Evolutionary conservation across 2,329 filamentous ascomycete species (phyloP), one percentile per base, ranked within the genome.

Genomic region (Cladosporium sp.): DNA sequence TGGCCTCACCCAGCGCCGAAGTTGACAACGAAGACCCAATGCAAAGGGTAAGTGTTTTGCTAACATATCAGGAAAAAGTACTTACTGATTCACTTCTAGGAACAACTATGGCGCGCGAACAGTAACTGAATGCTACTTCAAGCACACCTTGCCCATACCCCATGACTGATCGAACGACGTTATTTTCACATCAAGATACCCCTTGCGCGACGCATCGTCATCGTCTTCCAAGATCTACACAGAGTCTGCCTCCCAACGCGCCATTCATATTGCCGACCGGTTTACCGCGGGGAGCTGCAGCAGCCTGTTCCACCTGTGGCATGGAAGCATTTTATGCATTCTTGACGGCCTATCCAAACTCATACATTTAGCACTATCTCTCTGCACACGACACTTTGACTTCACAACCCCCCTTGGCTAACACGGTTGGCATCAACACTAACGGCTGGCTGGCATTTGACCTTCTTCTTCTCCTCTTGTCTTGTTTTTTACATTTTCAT

Each of bases 1-100:
- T 85, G 64, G 87, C 88, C 62, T 91, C 88, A 76, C 89, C 90
- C 29, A 82, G 84, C 33, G 79, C 89, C 62, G 79, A 89, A 61
- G 86, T 85, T 66, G 85, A 87, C 71, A 80, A 85, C 73, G 84
- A 75, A 21, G 88, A 91, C 81, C 86, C 82, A 74, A 78, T 86
- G 70, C 81, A 85, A 73, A 80, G 83, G 77, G 84, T 86, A 77
- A 78, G 83, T 78, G 8, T 23, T 26, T 3, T 8, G 23, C 23
- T 26, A 26, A 11, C 16, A 52, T 7, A 52, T 18, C 18, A 4
- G 60, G 60, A 44, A 60, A 40, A 23, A 53, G 50, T 37, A 44
- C 21, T 33, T 46, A 62, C 66, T 69, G 33, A 70, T 53, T 21
- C 52, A 16, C 40, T 14, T 29, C 28, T 46, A 75, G 73, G 73